These are phyloP conservation scores for Podila verticillata DNA, from an alignment of 192 early-diverging fungal species.

Conservation along the genomic window DNA sequence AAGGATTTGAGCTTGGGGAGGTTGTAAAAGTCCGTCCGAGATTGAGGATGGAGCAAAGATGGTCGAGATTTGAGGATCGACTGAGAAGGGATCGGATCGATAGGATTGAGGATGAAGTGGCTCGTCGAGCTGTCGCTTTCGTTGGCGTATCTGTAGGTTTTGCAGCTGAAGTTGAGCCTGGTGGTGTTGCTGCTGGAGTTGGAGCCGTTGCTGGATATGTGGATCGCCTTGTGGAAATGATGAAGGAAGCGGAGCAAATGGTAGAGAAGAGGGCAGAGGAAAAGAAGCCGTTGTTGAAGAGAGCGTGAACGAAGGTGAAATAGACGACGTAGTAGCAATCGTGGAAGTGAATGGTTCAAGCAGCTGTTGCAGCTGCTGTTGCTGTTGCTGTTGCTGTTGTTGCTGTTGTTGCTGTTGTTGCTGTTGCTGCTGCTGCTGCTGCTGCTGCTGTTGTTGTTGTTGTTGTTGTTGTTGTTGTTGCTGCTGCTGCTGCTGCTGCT, in stretches of 20 bases:
- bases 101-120: slow-evolving; percentile 5
- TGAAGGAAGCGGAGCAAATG: not conserved
- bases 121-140: slow-evolving; percentile 15
- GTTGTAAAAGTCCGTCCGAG: not conserved
- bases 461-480: not conserved
- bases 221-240: not conserved
- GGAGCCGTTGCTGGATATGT: slow-evolving; percentile 12
- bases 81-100: not conserved
- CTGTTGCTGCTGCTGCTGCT: not conserved
- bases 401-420: not conserved
- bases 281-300: slow-evolving; percentile 4
- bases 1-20: not conserved
- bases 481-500: not conserved
- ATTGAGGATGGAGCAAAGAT: not conserved
- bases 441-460: not conserved
- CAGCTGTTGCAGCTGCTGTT: not conserved
- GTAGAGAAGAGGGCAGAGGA: not conserved
- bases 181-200: slow-evolving; percentile 21
- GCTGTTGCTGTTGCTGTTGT: not conserved
- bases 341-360: not conserved
- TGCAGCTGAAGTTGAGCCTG: slow-evolving; percentile 22
- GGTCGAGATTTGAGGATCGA: not conserved
- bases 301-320: slow-evolving; percentile 5
- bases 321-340: not conserved
- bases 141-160: slow-evolving; percentile 21